These are phyloP conservation scores for Cyberlindnera suaveolens DNA, from an alignment of 805 yeast species.

Conservation along the genomic window DNA sequence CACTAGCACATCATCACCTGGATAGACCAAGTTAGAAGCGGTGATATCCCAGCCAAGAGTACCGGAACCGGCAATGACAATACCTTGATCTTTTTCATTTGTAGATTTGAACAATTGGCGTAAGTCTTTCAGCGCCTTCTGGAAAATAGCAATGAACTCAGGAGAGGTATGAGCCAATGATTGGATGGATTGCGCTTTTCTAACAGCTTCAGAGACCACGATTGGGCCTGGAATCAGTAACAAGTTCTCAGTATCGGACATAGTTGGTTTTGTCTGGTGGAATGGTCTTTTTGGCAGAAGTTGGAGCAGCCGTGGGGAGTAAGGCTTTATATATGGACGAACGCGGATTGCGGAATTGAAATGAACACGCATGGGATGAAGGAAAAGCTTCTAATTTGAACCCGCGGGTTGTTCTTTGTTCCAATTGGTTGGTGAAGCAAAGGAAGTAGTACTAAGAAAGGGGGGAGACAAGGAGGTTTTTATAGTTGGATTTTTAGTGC, in stretches of 20 bases:
- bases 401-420: too few species aligned
- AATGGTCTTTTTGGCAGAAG: neutral
- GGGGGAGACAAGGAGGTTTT: too few species aligned
- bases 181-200: conserved; percentile 73
- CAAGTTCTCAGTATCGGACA: conserved; percentile 28
- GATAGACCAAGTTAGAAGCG: conserved; percentile 65
- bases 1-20: conserved; percentile 69
- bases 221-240: conserved; percentile 83
- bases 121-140: conserved; percentile 56
- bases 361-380: neutral
- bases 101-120: conserved; percentile 71
- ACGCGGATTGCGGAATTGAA: neutral
- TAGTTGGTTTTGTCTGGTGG: conserved; percentile 4
- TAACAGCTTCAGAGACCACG: conserved; percentile 74
- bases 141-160: conserved; percentile 71
- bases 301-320: conserved; percentile 1
- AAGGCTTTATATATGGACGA: too few species aligned
- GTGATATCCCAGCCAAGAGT: conserved; percentile 93
- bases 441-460: too few species aligned
- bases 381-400: neutral
- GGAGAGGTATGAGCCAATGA: conserved; percentile 89
- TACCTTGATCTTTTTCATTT: conserved; percentile 64
- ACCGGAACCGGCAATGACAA: conserved; percentile 85
- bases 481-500: too few species aligned
- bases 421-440: too few species aligned